These are phyloP conservation scores for Selaginella tamariscina DNA, from an alignment of 75 land plant species.

Conservation along the genomic window DNA sequence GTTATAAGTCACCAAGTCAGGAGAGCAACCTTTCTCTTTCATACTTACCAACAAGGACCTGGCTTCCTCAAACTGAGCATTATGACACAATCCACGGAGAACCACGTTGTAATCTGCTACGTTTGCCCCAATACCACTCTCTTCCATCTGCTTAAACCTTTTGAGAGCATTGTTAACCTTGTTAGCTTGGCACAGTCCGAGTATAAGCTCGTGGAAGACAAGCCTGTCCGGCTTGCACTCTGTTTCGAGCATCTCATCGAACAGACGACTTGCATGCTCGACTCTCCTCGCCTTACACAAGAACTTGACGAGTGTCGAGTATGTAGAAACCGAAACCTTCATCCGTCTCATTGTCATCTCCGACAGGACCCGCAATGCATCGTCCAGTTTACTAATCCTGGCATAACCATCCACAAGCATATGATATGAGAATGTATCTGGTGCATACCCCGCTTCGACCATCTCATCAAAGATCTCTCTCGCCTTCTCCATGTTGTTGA, in stretches of 20 bases:
- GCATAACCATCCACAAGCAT: not conserved
- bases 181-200: not conserved
- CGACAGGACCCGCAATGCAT: not conserved
- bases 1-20: not conserved
- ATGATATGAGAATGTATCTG: not conserved
- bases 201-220: not conserved
- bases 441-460: not conserved
- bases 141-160: not conserved
- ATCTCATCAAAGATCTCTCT: not conserved
- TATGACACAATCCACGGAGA: not conserved
- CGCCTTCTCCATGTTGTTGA: slow-evolving; percentile 1
- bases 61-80: not conserved
- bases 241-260: not conserved
- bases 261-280: not conserved
- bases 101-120: not conserved
- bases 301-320: not conserved
- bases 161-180: slow-evolving; percentile 4
- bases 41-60: not conserved
- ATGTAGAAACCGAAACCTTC: not conserved
- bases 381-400: not conserved
- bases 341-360: not conserved
- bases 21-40: not conserved
- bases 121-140: not conserved
- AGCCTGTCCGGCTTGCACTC: not conserved
- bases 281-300: not conserved